These are phyloP conservation scores for Leccinum griseonigrum DNA, from an alignment of 1,284 basidiomycete species.

Conservation along the genomic window DNA sequence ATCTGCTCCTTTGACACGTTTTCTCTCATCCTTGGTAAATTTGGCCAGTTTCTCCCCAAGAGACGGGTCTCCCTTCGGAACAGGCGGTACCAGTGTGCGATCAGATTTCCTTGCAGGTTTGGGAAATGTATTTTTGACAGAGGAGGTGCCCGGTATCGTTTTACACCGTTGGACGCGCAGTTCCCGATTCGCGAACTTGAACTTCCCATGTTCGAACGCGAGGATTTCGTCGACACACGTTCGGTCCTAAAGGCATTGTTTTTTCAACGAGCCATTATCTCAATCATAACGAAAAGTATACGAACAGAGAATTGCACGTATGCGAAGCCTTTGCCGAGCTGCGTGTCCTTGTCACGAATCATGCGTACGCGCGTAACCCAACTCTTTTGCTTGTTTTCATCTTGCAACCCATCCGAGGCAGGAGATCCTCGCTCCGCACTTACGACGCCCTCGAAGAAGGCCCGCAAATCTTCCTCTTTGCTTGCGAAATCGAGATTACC, in stretches of 20 bases:
- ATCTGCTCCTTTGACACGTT: slow-evolving; percentile 75
- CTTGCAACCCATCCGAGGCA: slow-evolving; percentile 24
- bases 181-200: slow-evolving; percentile 89
- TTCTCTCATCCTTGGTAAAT: slow-evolving; percentile 84
- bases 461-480: slow-evolving; percentile 86
- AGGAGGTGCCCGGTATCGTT: slow-evolving; percentile 40
- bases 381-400: slow-evolving; percentile 33
- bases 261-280: slow-evolving; percentile 6
- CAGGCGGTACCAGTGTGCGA: slow-evolving; percentile 19
- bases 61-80: slow-evolving; percentile 76
- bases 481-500: slow-evolving; percentile 93
- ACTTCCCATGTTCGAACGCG: slow-evolving; percentile 67
- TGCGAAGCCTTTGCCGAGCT: slow-evolving; percentile 96
- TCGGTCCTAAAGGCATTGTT: slow-evolving; percentile 58
- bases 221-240: slow-evolving; percentile 89
- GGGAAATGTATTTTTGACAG: slow-evolving; percentile 12
- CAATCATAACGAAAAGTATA: slow-evolving; percentile 16
- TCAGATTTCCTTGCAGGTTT: slow-evolving; percentile 14
- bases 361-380: slow-evolving; percentile 90
- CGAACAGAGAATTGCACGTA: slow-evolving; percentile 88
- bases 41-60: slow-evolving; percentile 76
- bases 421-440: slow-evolving; percentile 69
- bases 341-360: slow-evolving; percentile 88
- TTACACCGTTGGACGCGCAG: slow-evolving; percentile 86
- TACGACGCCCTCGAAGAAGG: slow-evolving; percentile 83